Base-by-base conservation (phyloP, 345 rosid species). In the Pseudoturritis turrita region DNA sequence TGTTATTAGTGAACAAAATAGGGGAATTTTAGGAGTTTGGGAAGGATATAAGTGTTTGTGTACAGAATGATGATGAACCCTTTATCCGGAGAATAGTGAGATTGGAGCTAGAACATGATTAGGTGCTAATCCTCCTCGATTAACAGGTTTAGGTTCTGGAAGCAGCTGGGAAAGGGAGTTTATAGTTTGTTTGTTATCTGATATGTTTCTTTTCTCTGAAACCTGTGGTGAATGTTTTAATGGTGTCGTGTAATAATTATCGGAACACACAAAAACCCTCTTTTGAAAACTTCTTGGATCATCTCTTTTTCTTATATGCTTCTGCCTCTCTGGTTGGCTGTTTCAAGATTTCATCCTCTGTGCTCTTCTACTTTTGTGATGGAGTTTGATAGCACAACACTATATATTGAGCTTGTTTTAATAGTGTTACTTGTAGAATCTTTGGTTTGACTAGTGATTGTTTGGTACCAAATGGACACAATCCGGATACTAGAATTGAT, bases 61-160 rank as follows among this genome's bases (percentile, higher is more conserved):
- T 70, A 63, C 60, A 76, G 59, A 63, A 63, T 63, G 67, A 68
- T 62, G 59, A 55, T 62, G 62, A 65, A 57, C 72, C 65, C 18
- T 55, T 23, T 54, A 35, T 47, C 36, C 25, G 67, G 55, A 22
- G 76, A 53, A 72, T 63, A 64, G 67, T 45, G 78, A 22, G 62
- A n/a, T 23, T 46, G 58, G 66, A 58, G 66, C 7, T 66, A 61
- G 65, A 65, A 51, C 33, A 37, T n/a, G 41, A 25, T 47, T 65
- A 66, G 61, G 59, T 49, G 60, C 43, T 62, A 29, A 43, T 54
- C 35, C 17, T 73, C 57, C 55, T 65, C 10, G 71, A 45, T 56
- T 56, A 73, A 73, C 66, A 46, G 26, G 71, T 56, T 65, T 57
- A 74, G 60, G 67, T 65, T 35, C 14, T 45, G 49, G 43, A 43